Evolutionary conservation across 75 land plant species (phyloP), one percentile per base, ranked within the genome.

Genomic region (Sequoiadendron giganteum): DNA sequence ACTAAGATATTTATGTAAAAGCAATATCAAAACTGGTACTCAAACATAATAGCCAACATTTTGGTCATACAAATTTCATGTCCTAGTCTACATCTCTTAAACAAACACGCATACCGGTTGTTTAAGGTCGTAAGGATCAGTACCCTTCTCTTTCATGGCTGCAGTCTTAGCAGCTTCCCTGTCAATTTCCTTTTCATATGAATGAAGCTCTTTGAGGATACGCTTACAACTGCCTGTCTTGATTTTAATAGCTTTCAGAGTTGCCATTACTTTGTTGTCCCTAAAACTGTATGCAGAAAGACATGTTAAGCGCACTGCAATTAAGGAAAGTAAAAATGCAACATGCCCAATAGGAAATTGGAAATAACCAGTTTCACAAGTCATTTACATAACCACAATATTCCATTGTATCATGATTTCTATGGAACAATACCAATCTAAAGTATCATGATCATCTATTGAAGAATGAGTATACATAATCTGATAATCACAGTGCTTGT

Each of bases 171-270:
- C 93, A 79, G 95, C 89, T 86, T 97, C 99, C 77, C 90, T 91
- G 86, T 96, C 95, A 84, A 96, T 97, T 87, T 97, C 99, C 81
- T 95, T 92, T 93, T 96, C 99, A 87, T 97, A 97, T 1, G 96
- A 95, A 18, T 90, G 92, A 42, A 97, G 90, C 93, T 97, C 99
- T 90, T 97, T 97, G 48, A 95, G 87, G 3, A 93, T 87, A 58
- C 99, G 93, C 86, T 94, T 94, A 91, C 99, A 96, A 34, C 96
- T 93, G 3, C 90, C 87, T 36, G 98, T 94, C 94, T 97, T 97
- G 61, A 97, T 93, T 72, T 96, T 95, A 85, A 97, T 72, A 56
- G 92, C 90, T 85, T 94, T 93, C 68, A 97, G 13, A 8, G 96
- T 92, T 40, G 96, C 96, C 98, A 96, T 95, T 28, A 87, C 16